A percentile compares a stretch with the other conserved stretches of the same genome.
Evolutionary conservation across 1,284 basidiomycete species (phyloP).

Genomic region (Ganoderma lucidum): DNA sequence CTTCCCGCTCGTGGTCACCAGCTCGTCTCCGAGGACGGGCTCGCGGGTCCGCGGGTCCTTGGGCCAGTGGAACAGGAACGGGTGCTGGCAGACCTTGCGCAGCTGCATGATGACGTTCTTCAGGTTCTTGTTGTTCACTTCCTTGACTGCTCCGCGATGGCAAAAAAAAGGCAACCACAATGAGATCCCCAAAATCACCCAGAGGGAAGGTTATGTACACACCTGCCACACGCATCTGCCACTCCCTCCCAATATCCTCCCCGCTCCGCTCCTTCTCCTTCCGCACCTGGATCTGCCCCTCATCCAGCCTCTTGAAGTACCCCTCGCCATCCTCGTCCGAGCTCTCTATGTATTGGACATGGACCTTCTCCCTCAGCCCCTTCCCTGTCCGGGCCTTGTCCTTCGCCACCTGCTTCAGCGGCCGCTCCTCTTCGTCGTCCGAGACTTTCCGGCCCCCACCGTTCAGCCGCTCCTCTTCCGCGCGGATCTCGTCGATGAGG

Average conservation of each 20-base stretch:
- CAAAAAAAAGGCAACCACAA: conserved; percentile 6
- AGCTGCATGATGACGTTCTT: conserved; percentile 97
- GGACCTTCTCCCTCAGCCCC: conserved; percentile 31
- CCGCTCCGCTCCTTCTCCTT: conserved; percentile 47
- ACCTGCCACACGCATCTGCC: conserved; percentile 69
- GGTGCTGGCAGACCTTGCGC: conserved; percentile 94
- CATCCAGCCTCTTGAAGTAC: conserved; percentile 73
- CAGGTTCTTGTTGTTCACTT: conserved; percentile 90
- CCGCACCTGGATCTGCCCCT: conserved; percentile 44
- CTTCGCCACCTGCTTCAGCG: conserved; percentile 40
- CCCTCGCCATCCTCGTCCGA: conserved; percentile 64
- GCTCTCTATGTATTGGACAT: conserved; percentile 56
- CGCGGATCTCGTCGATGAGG: conserved; percentile 52
- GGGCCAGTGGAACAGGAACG: conserved; percentile 93
- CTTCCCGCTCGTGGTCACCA: conserved; percentile 91
- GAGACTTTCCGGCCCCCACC: conserved; percentile 37
- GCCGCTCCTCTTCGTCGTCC: conserved; percentile 39
- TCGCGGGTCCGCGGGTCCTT: conserved; percentile 68
- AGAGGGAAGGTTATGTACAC: conserved; percentile 39
- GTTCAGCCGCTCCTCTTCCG: conserved; percentile 35
- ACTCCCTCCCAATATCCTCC: conserved; percentile 57
- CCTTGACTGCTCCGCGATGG: conserved; percentile 60
- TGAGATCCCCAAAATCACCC: not conserved
- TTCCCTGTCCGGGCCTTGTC: conserved; percentile 42
- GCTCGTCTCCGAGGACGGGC: conserved; percentile 73